Evolutionary conservation across 2,329 filamentous ascomycete species (phyloP), one percentile per base, ranked within the genome.

Genomic region (Botrytis galanthina): DNA sequence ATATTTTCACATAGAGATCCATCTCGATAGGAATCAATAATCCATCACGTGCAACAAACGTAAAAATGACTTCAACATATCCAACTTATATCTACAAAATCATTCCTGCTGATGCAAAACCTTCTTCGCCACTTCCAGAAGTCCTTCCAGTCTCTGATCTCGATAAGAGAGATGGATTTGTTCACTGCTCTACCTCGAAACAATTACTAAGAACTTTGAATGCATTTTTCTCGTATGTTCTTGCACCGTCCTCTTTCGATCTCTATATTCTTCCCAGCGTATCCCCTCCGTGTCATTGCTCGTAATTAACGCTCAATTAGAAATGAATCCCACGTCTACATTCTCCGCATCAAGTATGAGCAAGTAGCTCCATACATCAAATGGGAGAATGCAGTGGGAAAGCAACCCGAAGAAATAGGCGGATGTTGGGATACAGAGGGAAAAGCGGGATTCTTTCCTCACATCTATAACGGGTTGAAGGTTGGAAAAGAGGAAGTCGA

Each of bases 41-140:
- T 48, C 16, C 29, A 48, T 48, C 46, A 29, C 64, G 64, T 57
- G 26, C 1, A 54, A 8, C 48, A 22, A 67, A 39, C 48, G 5
- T 20, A 42, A 73, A 69, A 63, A 78, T 77, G 76, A n/a, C 77
- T 42, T 71, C 73, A 54, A 70, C 73, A 35, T 71, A 73, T 8
- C 79, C 79, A 62, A 76, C 73, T 59, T 80, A 78, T 73, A 79
- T 80, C 69, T 80, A 80, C 75, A 80, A 80, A 64, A 80, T 80
- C 74, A 72, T 80, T 26, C 78, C 79, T 26, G 70, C 78, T 10
- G 61, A 74, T 12, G 73, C 76, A 3, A 16, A 75, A 42, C 77
- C 77, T 14, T 73, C 77, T 16, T 71, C 73, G 1, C 78, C 78
- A 6, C 77, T 80, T 22, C 79, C 78, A 0, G 29, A 61, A 20